These are phyloP conservation scores for Urochloa ruziziensis DNA, from an alignment of 176 grass and related monocot genomes.

Conservation along the genomic window DNA sequence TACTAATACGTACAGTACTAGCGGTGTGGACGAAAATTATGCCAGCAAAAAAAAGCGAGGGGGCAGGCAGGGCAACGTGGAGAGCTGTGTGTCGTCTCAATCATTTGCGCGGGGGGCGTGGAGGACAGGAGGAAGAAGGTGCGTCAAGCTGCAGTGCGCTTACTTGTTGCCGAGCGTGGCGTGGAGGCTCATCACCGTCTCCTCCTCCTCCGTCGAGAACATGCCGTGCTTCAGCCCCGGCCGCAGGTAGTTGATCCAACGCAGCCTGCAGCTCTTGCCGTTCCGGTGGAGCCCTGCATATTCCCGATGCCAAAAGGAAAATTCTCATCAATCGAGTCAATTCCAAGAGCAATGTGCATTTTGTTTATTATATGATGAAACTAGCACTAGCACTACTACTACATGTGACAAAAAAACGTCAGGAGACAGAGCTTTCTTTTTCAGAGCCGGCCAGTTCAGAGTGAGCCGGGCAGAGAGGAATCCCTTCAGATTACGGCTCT, in stretches of 20 bases:
- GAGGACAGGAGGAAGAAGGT: neutral
- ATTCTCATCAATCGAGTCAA: no score
- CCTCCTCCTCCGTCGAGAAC: slow-evolving; percentile 81
- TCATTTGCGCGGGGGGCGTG: slow-evolving; percentile 31
- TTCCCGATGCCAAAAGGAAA: neutral
- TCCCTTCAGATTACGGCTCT: neutral
- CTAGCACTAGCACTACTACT: neutral
- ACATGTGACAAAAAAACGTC: neutral
- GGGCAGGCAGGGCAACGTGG: slow-evolving; percentile 23
- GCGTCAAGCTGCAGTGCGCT: slow-evolving; percentile 19
- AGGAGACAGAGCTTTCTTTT: neutral
- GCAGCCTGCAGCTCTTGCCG: slow-evolving; percentile 70
- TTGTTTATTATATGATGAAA: neutral
- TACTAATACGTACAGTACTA: neutral
- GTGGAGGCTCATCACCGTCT: slow-evolving; percentile 78
- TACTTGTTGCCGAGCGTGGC: slow-evolving; percentile 90
- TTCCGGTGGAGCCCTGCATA: slow-evolving; percentile 55
- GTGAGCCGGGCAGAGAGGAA: neutral
- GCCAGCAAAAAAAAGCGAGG: slow-evolving; percentile 23
- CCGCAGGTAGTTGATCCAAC: slow-evolving; percentile 83
- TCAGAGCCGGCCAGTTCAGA: neutral
- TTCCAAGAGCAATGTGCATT: neutral
- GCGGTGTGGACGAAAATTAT: slow-evolving; percentile 1
- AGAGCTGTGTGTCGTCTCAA: slow-evolving; percentile 33
- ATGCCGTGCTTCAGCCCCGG: slow-evolving; percentile 74